Percentiles rank a stretch among this genome's conserved stretches.
phyloP scores from a whole-genome alignment of 257 asterid genomes.

The Ajuga chamaepitys region DNA sequence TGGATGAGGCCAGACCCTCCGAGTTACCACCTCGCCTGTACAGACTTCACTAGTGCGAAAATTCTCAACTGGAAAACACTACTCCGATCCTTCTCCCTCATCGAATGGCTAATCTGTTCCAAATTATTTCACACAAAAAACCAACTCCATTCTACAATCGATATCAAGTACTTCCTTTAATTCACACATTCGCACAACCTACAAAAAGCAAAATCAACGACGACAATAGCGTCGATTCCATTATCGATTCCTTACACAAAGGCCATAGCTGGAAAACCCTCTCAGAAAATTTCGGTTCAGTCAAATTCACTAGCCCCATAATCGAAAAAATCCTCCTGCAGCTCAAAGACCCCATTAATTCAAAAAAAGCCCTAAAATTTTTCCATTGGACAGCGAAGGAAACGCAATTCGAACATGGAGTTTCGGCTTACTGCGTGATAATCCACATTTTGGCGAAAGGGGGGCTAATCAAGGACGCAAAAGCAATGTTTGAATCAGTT shows the following conservation, averaged over 20 bases:
- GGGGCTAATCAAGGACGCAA: slow-evolving; percentile 63
- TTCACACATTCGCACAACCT: slow-evolving; percentile 13
- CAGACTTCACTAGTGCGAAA: not conserved
- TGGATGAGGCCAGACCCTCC: too few relatives aligned
- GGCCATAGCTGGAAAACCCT: slow-evolving; percentile 50
- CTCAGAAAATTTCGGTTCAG: slow-evolving; percentile 30
- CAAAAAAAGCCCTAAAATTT: slow-evolving; percentile 61
- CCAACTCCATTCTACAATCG: not conserved
- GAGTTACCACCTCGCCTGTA: too few relatives aligned
- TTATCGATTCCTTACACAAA: slow-evolving; percentile 41
- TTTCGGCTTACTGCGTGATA: slow-evolving; percentile 42
- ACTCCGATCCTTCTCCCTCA: not conserved
- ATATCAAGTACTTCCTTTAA: not conserved
- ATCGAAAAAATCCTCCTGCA: slow-evolving; percentile 44
- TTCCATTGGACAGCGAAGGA: slow-evolving; percentile 68
- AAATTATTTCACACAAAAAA: slow-evolving; percentile 11
- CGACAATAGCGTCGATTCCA: slow-evolving; percentile 16
- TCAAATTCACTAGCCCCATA: slow-evolving; percentile 32
- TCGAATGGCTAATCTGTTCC: slow-evolving; percentile 19
- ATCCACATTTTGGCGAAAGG: slow-evolving; percentile 75
- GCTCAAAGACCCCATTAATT: slow-evolving; percentile 54
- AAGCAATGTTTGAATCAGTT: slow-evolving; percentile 52
- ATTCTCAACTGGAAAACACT: not conserved
- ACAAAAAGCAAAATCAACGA: slow-evolving; percentile 1
- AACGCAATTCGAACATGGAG: slow-evolving; percentile 33